A percentile compares a stretch with the other conserved stretches of the same genome.
These are phyloP conservation scores for Uncinocarpus reesii DNA, from an alignment of 2,329 filamentous ascomycete genomes.

Conservation along the genomic window DNA sequence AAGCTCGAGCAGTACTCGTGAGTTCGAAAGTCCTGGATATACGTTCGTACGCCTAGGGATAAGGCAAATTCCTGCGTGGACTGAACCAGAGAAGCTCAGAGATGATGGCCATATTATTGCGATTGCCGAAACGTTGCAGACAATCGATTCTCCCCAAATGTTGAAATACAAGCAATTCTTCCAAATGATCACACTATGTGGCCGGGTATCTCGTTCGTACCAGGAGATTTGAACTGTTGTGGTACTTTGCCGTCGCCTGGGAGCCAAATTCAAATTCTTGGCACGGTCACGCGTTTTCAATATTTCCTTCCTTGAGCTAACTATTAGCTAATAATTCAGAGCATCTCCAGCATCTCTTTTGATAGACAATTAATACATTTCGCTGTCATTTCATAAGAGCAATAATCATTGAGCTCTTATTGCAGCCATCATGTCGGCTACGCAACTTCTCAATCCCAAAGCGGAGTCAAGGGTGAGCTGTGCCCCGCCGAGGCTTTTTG, in stretches of 20 bases:
- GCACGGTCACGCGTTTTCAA: neutral
- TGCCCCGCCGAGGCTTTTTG: conserved; percentile 19
- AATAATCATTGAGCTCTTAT: conserved; percentile 11
- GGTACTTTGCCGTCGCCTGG: neutral
- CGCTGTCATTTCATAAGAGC: neutral
- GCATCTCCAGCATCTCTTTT: conserved; percentile 14
- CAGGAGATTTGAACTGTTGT: neutral
- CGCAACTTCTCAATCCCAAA: conserved; percentile 96
- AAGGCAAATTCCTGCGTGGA: too few species aligned
- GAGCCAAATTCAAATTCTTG: neutral
- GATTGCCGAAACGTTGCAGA: too few species aligned
- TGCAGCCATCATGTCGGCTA: conserved; percentile 67
- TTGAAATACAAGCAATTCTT: too few species aligned
- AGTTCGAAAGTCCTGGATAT: too few species aligned
- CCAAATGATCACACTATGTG: too few species aligned
- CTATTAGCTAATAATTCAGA: conserved; percentile 17
- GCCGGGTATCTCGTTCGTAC: too few species aligned
- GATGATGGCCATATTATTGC: too few species aligned
- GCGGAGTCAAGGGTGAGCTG: conserved; percentile 80
- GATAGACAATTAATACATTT: neutral
- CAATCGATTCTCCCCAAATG: too few species aligned
- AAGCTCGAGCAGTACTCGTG: too few species aligned
- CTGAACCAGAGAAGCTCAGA: too few species aligned
- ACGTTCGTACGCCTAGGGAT: too few species aligned
- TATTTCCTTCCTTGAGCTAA: too few species aligned